phyloP scores from a whole-genome alignment of 1,284 basidiomycete genomes.

The Fomitopsis betulina region DNA sequence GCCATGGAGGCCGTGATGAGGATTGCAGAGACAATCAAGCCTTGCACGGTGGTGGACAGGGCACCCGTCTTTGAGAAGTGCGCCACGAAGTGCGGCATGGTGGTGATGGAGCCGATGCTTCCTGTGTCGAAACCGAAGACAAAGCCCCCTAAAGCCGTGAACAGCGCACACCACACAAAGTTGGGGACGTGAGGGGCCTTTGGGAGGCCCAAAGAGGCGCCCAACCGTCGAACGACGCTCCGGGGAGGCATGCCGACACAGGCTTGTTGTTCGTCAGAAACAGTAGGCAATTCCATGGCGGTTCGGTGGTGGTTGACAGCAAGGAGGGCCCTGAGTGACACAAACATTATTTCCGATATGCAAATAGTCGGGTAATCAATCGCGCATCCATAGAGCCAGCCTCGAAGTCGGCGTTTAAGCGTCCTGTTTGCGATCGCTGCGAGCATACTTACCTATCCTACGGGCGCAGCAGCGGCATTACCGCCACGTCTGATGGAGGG shows the following conservation, averaged over 20 bases:
- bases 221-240: background rate
- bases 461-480: no score
- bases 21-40: slow-evolving; percentile 40
- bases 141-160: slow-evolving; percentile 33
- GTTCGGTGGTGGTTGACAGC: no score
- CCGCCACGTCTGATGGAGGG: no score
- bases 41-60: slow-evolving; percentile 33
- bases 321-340: no score
- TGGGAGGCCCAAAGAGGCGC: background rate
- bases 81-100: slow-evolving; percentile 38
- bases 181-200: slow-evolving; percentile 10
- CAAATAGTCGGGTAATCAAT: no score
- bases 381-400: no score
- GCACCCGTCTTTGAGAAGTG: slow-evolving; percentile 28
- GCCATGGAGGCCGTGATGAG: slow-evolving; percentile 42
- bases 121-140: slow-evolving; percentile 39
- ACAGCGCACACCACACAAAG: slow-evolving; percentile 28
- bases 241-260: background rate
- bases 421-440: no score
- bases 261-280: background rate
- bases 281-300: background rate
- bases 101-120: slow-evolving; percentile 41
- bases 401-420: no score
- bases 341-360: no score
- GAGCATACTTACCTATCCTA: no score